Percentiles rank a stretch among this genome's conserved stretches.
These are phyloP conservation scores for Sphagnum fallax DNA, from an alignment of 228 moss, liverwort and hornwort species.

Conservation along the genomic window DNA sequence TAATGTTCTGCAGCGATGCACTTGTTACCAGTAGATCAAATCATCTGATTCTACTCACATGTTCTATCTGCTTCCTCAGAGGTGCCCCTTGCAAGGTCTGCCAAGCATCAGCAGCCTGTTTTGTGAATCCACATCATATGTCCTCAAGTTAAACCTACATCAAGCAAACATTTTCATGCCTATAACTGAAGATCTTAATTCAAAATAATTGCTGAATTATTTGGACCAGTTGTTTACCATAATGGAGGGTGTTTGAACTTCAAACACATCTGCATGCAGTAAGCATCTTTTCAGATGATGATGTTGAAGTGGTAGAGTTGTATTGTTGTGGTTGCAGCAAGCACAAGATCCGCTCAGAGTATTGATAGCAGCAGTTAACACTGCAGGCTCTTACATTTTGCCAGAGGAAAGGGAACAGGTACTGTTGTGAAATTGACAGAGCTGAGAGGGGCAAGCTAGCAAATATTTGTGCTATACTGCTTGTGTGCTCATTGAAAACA, in stretches of 20 bases:
- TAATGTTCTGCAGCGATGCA: too few species aligned
- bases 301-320: not conserved
- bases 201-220: not conserved
- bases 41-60: too few species aligned
- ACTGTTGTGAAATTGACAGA: not conserved
- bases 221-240: not conserved
- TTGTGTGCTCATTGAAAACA: too few species aligned
- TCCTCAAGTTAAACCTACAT: not conserved
- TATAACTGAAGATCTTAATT: not conserved
- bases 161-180: not conserved
- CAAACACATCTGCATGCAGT: too few species aligned
- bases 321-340: slow-evolving; percentile 38
- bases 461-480: too few species aligned
- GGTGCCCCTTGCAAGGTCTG: too few species aligned
- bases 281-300: not conserved
- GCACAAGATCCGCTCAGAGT: slow-evolving; percentile 73
- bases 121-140: too few species aligned
- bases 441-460: too few species aligned
- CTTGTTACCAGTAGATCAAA: too few species aligned
- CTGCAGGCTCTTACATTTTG: slow-evolving; percentile 50
- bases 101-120: too few species aligned
- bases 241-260: too few species aligned
- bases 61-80: too few species aligned
- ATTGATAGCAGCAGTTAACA: slow-evolving; percentile 60
- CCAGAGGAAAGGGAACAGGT: slow-evolving; percentile 88